Conservation (phyloP, 2,329 filamentous ascomycete species). For the Cyclaneusma minus region DNA sequence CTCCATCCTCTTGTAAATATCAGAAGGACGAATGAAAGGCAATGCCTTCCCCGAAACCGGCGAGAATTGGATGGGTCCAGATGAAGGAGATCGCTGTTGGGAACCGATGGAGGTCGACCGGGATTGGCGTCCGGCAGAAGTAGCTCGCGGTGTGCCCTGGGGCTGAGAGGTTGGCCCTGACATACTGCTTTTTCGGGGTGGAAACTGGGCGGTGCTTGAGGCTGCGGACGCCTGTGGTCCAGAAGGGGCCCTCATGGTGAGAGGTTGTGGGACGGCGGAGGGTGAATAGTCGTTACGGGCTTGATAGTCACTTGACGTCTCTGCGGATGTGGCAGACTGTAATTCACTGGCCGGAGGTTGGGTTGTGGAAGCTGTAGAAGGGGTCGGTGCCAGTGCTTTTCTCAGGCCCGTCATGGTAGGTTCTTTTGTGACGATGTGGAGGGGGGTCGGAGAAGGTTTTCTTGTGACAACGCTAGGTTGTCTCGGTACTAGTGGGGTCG, state of each 20-base stretch:
- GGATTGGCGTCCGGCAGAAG: too few species aligned
- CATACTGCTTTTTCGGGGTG: constrained; percentile 48
- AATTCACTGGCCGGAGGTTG: too few species aligned
- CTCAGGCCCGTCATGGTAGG: constrained; percentile 9
- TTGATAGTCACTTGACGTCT: constrained; percentile 18
- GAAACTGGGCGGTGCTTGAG: constrained; percentile 28
- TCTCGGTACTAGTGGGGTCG: constrained; percentile 9
- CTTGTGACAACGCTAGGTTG: constrained; percentile 12
- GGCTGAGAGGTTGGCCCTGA: constrained; percentile 23
- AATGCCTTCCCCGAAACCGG: constrained; percentile 29
- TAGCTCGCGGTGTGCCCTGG: constrained; percentile 1
- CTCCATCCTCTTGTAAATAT: constrained; percentile 59
- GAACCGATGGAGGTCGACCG: constrained; percentile 5
- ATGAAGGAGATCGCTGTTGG: constrained; percentile 24
- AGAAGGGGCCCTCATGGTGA: constrained; percentile 26
- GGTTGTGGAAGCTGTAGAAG: constrained; percentile 8
- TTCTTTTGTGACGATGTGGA: too few species aligned
- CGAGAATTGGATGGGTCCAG: constrained; percentile 11
- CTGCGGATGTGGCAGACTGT: constrained; percentile 13
- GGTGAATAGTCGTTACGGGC: constrained; percentile 33
- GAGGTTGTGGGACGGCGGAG: constrained; percentile 32
- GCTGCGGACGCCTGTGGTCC: constrained; percentile 17
- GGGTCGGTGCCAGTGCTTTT: constrained; percentile 7
- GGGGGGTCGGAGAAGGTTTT: constrained; percentile 10
- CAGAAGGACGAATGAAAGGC: constrained; percentile 56